Evolutionary conservation across 345 rosid genomes (phyloP).

Genomic region (Salix brachista): DNA sequence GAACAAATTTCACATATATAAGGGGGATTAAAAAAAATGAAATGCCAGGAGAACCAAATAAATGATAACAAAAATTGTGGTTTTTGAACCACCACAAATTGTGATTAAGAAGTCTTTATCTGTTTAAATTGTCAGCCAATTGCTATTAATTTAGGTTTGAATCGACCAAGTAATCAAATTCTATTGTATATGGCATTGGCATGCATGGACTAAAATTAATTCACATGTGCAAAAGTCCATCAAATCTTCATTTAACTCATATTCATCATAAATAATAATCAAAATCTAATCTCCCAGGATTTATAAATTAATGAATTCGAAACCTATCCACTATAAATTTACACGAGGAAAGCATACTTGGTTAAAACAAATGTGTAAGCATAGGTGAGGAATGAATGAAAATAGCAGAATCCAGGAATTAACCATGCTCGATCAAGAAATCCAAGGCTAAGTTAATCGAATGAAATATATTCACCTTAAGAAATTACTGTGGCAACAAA

Average conservation of each 20-base stretch:
- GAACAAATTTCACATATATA: neutral
- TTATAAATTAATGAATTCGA: neutral
- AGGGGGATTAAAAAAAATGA: neutral
- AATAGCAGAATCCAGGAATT: neutral
- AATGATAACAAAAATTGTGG: neutral
- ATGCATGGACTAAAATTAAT: neutral
- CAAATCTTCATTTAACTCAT: neutral
- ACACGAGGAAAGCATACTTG: neutral
- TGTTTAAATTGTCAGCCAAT: too few relatives aligned
- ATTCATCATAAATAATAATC: neutral
- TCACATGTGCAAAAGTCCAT: neutral
- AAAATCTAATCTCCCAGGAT: neutral
- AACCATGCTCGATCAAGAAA: neutral
- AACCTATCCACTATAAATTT: neutral
- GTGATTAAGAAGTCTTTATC: neutral
- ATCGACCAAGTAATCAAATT: neutral
- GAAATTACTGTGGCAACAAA: neutral
- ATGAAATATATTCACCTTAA: neutral
- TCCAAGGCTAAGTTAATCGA: neutral
- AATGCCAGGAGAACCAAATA: neutral
- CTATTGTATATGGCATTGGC: neutral
- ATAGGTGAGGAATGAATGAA: neutral
- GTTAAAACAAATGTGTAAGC: neutral
- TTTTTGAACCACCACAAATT: neutral
- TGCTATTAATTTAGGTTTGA: neutral